phyloP scores from a whole-genome alignment of 1,284 basidiomycete genomes.

The Cystobasidium sp. region DNA sequence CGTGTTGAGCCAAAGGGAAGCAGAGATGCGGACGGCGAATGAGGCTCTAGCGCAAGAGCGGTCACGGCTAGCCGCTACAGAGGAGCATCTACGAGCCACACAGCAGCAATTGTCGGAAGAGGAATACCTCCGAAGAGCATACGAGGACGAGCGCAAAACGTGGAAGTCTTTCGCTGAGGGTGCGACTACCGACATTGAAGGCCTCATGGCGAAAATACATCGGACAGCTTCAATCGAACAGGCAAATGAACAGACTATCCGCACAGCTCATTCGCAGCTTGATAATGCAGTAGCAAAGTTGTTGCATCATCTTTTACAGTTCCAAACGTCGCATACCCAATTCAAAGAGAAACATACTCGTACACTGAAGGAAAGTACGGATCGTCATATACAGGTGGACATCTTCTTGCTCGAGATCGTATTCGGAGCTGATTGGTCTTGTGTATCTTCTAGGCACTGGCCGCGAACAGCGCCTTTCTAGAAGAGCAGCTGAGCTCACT shows the following conservation, averaged over 20 bases:
- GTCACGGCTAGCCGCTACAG: slow-evolving; percentile 33
- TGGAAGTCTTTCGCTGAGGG: slow-evolving; percentile 48
- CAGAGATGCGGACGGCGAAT: slow-evolving; percentile 46
- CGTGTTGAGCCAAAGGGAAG: slow-evolving; percentile 60
- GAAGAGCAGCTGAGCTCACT: slow-evolving; percentile 27
- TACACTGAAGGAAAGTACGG: background rate
- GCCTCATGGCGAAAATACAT: slow-evolving; percentile 49
- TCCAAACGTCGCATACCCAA: background rate
- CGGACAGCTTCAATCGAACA: slow-evolving; percentile 17
- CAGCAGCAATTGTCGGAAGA: slow-evolving; percentile 42
- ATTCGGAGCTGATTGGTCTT: background rate
- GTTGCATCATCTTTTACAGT: slow-evolving; percentile 1
- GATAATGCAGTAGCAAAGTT: slow-evolving; percentile 20
- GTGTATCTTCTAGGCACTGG: background rate
- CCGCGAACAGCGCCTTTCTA: slow-evolving; percentile 11
- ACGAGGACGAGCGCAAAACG: slow-evolving; percentile 47
- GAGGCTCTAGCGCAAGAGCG: slow-evolving; percentile 47
- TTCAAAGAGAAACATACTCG: slow-evolving; percentile 1
- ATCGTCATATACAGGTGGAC: slow-evolving; percentile 22
- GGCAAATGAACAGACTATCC: slow-evolving; percentile 25
- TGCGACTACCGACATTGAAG: slow-evolving; percentile 49
- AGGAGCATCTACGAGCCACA: slow-evolving; percentile 29
- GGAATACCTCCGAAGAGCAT: slow-evolving; percentile 47
- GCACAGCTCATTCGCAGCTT: slow-evolving; percentile 21
- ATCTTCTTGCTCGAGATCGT: background rate